Percentiles rank a stretch among this genome's conserved stretches.
These are phyloP conservation scores for Wickerhamiella bombiphila DNA, from an alignment of 805 yeast species.

Conservation along the genomic window DNA sequence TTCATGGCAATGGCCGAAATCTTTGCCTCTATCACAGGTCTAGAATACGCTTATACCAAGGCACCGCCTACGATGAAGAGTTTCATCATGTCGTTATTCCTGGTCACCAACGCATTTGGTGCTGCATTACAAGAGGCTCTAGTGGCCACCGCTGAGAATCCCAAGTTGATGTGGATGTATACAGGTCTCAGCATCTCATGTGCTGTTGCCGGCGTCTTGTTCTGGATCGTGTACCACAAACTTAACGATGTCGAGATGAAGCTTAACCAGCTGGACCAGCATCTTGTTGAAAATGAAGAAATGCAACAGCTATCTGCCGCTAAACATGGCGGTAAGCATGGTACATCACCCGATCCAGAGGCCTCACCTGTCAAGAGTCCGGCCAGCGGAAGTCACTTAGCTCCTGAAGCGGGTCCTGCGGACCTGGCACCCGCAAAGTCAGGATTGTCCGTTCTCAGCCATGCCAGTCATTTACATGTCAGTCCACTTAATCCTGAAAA, in stretches of 20 bases:
- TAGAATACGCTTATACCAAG: conserved; percentile 72
- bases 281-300: neutral
- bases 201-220: conserved; percentile 41
- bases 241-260: conserved; percentile 10
- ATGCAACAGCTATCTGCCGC: no score
- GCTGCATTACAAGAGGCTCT: conserved; percentile 64
- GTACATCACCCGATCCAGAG: no score
- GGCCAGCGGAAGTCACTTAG: no score
- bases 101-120: conserved; percentile 62
- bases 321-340: no score
- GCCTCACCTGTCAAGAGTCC: no score
- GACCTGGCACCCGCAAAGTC: no score
- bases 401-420: no score
- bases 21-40: conserved; percentile 66
- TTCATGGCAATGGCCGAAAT: conserved; percentile 64
- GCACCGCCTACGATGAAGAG: conserved; percentile 61
- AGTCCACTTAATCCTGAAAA: no score
- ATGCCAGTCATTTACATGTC: no score
- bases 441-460: no score
- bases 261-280: conserved; percentile 4
- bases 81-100: conserved; percentile 44
- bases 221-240: conserved; percentile 41
- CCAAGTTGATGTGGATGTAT: conserved; percentile 57
- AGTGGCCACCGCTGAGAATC: conserved; percentile 51
- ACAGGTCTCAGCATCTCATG: conserved; percentile 48